A percentile compares a stretch with the other conserved stretches of the same genome.
Evolutionary conservation across 2,329 filamentous ascomycete species (phyloP).

Genomic region (Ophiostoma ulmi): DNA sequence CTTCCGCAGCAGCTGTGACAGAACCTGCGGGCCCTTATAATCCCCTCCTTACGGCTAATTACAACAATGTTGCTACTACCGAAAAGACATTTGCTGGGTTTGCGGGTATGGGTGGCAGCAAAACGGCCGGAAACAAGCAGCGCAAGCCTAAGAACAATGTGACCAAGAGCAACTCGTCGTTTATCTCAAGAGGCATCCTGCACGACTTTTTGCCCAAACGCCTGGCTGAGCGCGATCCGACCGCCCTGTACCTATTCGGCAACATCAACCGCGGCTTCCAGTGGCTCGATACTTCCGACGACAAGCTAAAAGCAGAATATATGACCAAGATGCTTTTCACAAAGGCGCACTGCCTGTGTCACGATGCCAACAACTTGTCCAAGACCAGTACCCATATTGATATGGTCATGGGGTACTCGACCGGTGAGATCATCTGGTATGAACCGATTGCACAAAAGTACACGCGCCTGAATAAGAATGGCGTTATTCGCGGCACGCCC

Average conservation of each 20-base stretch:
- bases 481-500: slow-evolving; percentile 78
- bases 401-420: slow-evolving; percentile 91
- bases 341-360: slow-evolving; percentile 89
- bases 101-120: slow-evolving; percentile 57
- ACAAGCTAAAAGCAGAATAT: slow-evolving; percentile 72
- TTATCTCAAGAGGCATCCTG: slow-evolving; percentile 92
- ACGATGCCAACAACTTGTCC: slow-evolving; percentile 82
- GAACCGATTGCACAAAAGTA: slow-evolving; percentile 96
- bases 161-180: slow-evolving; percentile 96
- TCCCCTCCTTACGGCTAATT: slow-evolving; percentile 33
- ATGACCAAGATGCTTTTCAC: slow-evolving; percentile 95
- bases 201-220: slow-evolving; percentile 77
- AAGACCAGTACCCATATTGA: slow-evolving; percentile 79
- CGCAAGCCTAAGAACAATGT: slow-evolving; percentile 94
- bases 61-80: slow-evolving; percentile 31
- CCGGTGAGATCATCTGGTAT: slow-evolving; percentile 97
- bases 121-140: slow-evolving; percentile 67
- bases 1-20: not conserved
- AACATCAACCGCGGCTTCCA: slow-evolving; percentile 95
- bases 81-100: slow-evolving; percentile 76
- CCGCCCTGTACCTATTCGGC: slow-evolving; percentile 84
- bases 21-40: slow-evolving; percentile 7
- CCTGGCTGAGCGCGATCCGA: slow-evolving; percentile 68
- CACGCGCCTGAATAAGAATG: slow-evolving; percentile 93
- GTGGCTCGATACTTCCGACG: slow-evolving; percentile 87